Evolutionary conservation across 1,284 basidiomycete species (phyloP), one percentile per base, ranked within the genome.

Genomic region (Marasmius fiardii): DNA sequence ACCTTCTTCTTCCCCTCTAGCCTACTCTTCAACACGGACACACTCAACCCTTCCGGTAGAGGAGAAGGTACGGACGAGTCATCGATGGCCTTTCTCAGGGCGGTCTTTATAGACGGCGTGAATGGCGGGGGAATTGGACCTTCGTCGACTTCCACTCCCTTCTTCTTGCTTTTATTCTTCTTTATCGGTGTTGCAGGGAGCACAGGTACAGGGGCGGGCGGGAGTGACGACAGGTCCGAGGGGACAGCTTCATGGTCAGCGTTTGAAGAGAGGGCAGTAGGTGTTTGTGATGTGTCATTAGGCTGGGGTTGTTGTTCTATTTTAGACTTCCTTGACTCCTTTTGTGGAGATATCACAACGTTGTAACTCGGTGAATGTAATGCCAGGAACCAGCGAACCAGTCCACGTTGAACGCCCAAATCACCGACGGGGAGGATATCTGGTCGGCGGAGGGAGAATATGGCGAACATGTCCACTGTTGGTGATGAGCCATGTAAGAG

Each of bases 401-500:
- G 63, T 16, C 92, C 91, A 45, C 90, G 84, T 65, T 93, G 91
- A 1, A 92, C 84, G 12, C 92, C 92, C 14, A 94, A 76, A 63
- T 94, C 61, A 83, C 86, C 86, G 50, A 90, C 84, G 39, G 91
- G 90, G 2, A 94, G 76, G 49, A 95, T 88, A 68, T 95, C 85
- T 0, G 89, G 89, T 6, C 92, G 83, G 4, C 90, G 80, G 21
- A 93, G 76, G 1, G 90, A 89, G 71, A 95, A 95, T 57, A 95
- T 91, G 11, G 90, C 82, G 66, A 95, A 95, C 93, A 95, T 94
- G 66, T 93, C 85, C 14, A 93, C 89, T 77, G 24, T 55, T 26
- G 41, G 31, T 37, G 44, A 43, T 47, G 10, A 14, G 7, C 26
- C n/a, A n/a, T n/a, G n/a, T n/a, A n/a, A n/a, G n/a, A n/a, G n/a